A percentile compares a stretch with the other conserved stretches of the same genome.
These are phyloP conservation scores for Chloranthus sessilifolius DNA, from an alignment of 164 flowering plant species.

Conservation along the genomic window DNA sequence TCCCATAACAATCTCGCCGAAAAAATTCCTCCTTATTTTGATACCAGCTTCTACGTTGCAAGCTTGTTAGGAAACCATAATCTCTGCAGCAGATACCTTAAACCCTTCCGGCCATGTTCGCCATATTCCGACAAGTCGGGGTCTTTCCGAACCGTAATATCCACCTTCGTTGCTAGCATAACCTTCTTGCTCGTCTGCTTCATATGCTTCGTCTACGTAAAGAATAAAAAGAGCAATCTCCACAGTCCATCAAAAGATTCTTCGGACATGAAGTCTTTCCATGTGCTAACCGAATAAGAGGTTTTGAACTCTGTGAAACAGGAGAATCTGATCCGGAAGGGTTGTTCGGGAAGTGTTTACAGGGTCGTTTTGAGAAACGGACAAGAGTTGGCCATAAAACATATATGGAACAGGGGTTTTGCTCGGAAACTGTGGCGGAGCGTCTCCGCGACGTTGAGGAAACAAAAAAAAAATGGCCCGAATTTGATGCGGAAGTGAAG, in stretches of 20 bases:
- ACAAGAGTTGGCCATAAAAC: slow-evolving; percentile 58
- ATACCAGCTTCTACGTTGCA: no score
- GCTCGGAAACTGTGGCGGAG: slow-evolving; percentile 35
- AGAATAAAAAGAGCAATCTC: slow-evolving; percentile 21
- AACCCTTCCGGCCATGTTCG: no score
- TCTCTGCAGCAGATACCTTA: no score
- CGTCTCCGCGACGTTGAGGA: no score
- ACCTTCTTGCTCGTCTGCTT: slow-evolving; percentile 23
- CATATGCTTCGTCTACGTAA: slow-evolving; percentile 26
- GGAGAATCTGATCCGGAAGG: slow-evolving; percentile 48
- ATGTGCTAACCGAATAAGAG: slow-evolving; percentile 32
- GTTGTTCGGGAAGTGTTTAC: slow-evolving; percentile 63
- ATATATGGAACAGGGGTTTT: no score
- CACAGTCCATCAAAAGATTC: slow-evolving; percentile 29
- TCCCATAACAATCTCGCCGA: no score
- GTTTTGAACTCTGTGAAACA: slow-evolving; percentile 30
- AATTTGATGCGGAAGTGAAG: slow-evolving; percentile 53
- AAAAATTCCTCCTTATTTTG: no score
- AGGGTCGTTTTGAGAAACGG: slow-evolving; percentile 44
- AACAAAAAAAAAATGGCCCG: no score
- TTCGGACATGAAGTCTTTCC: slow-evolving; percentile 42
- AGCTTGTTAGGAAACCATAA: no score
- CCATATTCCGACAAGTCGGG: no score
- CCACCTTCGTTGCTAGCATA: slow-evolving; percentile 31
- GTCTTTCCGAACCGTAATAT: slow-evolving; percentile 29